Evolutionary conservation across 768 basidiomycete genomes (phyloP).

Genomic region (Lactarius deliciosus): DNA sequence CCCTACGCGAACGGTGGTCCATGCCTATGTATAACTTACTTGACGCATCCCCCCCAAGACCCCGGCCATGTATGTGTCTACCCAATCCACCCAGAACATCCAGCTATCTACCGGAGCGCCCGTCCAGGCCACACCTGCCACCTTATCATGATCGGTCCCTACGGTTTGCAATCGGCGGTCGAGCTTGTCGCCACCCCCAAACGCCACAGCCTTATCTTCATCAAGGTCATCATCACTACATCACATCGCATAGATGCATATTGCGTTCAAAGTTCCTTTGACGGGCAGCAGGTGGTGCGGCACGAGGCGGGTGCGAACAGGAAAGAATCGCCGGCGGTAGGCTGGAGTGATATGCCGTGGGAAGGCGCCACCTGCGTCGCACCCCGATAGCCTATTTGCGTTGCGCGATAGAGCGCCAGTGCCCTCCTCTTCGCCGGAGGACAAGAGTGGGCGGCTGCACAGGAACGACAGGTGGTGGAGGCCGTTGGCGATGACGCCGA

Average conservation of each 20-base stretch:
- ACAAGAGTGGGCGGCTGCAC: background rate
- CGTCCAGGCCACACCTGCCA: background rate
- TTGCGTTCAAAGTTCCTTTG: constrained; percentile 2
- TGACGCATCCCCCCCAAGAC: background rate
- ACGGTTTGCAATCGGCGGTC: constrained; percentile 6
- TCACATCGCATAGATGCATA: constrained; percentile 11
- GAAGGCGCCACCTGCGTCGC: constrained; percentile 1
- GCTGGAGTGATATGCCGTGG: background rate
- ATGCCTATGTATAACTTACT: no score
- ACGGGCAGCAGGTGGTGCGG: background rate
- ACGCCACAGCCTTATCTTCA: constrained; percentile 15
- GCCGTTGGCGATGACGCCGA: background rate
- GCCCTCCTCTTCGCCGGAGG: background rate
- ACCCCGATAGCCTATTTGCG: background rate
- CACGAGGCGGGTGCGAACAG: constrained; percentile 15
- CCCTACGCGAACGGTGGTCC: no score
- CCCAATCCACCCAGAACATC: background rate
- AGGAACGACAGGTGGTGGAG: background rate
- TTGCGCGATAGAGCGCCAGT: background rate
- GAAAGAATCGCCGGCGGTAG: constrained; percentile 1
- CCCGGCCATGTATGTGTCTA: background rate
- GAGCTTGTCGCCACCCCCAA: background rate
- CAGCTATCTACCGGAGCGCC: background rate
- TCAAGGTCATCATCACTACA: constrained; percentile 1
- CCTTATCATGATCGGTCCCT: constrained; percentile 10